Conservation (phyloP, 192 early-diverging fungal genomes). For the Geosiphon pyriformis region DNA sequence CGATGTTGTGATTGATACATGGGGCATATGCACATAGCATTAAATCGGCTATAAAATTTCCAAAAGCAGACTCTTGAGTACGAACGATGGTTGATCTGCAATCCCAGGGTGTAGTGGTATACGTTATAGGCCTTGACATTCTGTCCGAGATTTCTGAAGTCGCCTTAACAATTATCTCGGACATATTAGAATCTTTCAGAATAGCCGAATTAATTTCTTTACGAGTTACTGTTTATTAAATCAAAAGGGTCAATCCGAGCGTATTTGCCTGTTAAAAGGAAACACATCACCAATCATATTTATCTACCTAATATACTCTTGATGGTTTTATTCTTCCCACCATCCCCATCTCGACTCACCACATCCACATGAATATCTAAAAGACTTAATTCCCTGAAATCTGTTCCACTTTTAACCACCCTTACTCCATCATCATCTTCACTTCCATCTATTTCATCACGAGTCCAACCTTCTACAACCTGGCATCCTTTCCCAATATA, state of each 20-base stretch:
- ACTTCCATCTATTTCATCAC: conserved; percentile 34
- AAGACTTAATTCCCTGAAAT: conserved; percentile 59
- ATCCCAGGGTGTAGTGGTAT: conserved; percentile 47
- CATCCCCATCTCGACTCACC: conserved; percentile 11
- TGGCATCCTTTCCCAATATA: conserved; percentile 47
- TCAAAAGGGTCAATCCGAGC: not conserved
- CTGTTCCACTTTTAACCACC: conserved; percentile 63
- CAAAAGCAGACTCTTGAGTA: conserved; percentile 55
- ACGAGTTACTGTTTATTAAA: conserved; percentile 33
- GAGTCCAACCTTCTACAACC: conserved; percentile 38
- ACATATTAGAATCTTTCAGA: conserved; percentile 36
- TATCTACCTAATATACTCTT: conserved; percentile 29
- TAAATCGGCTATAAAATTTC: conserved; percentile 57
- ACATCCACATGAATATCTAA: conserved; percentile 33
- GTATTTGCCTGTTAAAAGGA: too few relatives aligned
- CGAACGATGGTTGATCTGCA: conserved; percentile 54
- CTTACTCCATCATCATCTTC: conserved; percentile 32
- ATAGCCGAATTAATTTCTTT: conserved; percentile 37
- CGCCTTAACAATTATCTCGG: conserved; percentile 42
- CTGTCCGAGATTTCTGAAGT: conserved; percentile 42
- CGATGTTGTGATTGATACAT: conserved; percentile 25
- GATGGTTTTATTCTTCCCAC: conserved; percentile 23
- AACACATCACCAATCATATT: not conserved
- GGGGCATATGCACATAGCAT: conserved; percentile 51
- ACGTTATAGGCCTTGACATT: conserved; percentile 49